Evolutionary conservation across 2,329 filamentous ascomycete species (phyloP), one percentile per base, ranked within the genome.

Genomic region (Arthroderma sp.): DNA sequence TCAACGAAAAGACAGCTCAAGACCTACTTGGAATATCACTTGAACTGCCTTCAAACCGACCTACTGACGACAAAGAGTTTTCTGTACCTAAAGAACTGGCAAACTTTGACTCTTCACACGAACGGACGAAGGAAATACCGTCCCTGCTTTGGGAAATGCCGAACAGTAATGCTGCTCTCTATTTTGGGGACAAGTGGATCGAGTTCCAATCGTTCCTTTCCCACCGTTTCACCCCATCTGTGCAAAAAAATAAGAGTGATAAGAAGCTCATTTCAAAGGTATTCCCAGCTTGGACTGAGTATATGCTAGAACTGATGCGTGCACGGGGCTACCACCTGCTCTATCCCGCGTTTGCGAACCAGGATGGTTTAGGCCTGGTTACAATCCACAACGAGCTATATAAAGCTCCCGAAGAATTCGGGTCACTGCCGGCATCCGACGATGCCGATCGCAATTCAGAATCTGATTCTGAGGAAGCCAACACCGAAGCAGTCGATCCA

Each of bases 121-220:
- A 52, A 15, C 50, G 55, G 6, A 54, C 62, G 29, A 27, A 8
- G 1, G 55, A 61, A 4, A 41, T 64, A 4, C 73, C 75, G 0
- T 71, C 83, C 0, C 93, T 94, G 55, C 68, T 94, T 6, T 94
- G 87, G 81, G 83, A 94, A 62, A 78, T 80, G 2, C 88, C 89
- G 4, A 83, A 80, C 51, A 85, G 81, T 56, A 83, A 91, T 50
- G 88, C 89, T 1, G 77, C 80, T 7, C 70, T 98, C 6, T 81
- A 89, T 58, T 79, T 91, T 45, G 87, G 88, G 37, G 77, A 86
- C 40, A 87, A 82, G 57, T 98, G 91, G 91, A 67, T 76, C 8
- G 85, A 94, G 53, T 73, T 94, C 6, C 87, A 95, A 58, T 75
- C 78, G 7, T 91, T 93, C 53, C 73, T 93, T 2, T 76, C 82